Evolutionary conservation across 106 monocot species (phyloP), one percentile per base, ranked within the genome.

Genomic region (Dioscorea alata): DNA sequence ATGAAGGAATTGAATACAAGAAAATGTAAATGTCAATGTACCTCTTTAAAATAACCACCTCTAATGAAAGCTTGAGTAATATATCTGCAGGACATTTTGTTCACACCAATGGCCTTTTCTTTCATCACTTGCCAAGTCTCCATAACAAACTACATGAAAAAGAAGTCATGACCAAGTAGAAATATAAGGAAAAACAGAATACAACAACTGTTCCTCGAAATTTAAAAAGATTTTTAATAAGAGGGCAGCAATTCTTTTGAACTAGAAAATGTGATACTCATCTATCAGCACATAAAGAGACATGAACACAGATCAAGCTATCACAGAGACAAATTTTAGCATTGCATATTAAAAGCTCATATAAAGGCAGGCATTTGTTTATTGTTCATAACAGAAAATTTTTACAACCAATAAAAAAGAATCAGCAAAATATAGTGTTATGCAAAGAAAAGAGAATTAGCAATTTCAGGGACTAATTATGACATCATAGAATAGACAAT

Each of bases 91-190:
- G 68, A 83, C 68, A 66, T 70, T 42, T 75, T 81, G 65, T 74
- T 80, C 14, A 86, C 25, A 60, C 70, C 53, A 18, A 88, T 23
- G 19, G 64, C 57, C 50, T 81, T 83, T 33, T 86, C 73, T 61
- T 84, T 77, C 94, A 94, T 88, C 53, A 81, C 25, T 80, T 76
- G 81, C 94, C 87, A 94, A 53, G 94, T 79, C 75, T 91, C 81
- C 88, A 88, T 71, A 69, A 78, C 85, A 88, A 94, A 94, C 94
- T 94, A 69, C 25, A 77, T 10, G 54, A 54, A 8, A 54, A 31
- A 42, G 73, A 57, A 54, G 13, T 10, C 6, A 42, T 42, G 42
- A 42, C 5, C 42, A 42, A 42, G 42, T 42, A 42, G 2, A 64
- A 48, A 59, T 67, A 67, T 59, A 53, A 53, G 49, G 22, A 18